Conservation (phyloP, 257 asterid genomes). For the Solanum chmielewskii region DNA sequence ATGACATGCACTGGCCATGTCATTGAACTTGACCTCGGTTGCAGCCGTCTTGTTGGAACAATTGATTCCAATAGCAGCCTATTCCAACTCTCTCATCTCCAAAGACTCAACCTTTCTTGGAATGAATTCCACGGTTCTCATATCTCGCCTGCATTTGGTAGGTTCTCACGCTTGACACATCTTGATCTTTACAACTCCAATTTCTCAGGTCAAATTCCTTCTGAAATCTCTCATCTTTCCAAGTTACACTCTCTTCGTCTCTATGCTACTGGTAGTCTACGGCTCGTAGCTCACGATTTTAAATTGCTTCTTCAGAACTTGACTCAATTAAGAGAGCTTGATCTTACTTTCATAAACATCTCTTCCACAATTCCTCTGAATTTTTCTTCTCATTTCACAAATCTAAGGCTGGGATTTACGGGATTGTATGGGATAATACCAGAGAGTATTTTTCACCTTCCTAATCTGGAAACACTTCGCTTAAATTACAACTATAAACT, state of each 20-base stretch:
- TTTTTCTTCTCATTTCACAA: neutral
- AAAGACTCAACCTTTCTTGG: conserved; percentile 1
- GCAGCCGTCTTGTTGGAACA: neutral
- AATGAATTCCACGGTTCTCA: conserved; percentile 2
- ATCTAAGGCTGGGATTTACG: neutral
- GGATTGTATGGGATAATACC: neutral
- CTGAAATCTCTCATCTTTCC: neutral
- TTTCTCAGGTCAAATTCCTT: conserved; percentile 12
- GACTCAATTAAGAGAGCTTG: neutral
- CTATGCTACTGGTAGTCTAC: neutral
- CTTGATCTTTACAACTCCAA: conserved; percentile 4
- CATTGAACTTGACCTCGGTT: conserved; percentile 5
- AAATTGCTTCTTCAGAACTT: neutral
- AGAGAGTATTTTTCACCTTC: neutral
- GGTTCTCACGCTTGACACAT: neutral
- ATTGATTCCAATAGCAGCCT: conserved; percentile 4
- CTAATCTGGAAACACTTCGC: neutral
- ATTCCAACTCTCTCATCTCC: conserved; percentile 3
- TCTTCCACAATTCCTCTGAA: neutral
- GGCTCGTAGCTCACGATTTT: neutral
- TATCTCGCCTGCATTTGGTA: neutral
- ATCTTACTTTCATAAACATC: neutral
- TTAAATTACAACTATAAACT: neutral
- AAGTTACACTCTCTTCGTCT: neutral
- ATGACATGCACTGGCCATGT: neutral